Percentiles rank a stretch among this genome's conserved stretches.
phyloP scores from a whole-genome alignment of 768 basidiomycete species.

The Leccinellum albellum region DNA sequence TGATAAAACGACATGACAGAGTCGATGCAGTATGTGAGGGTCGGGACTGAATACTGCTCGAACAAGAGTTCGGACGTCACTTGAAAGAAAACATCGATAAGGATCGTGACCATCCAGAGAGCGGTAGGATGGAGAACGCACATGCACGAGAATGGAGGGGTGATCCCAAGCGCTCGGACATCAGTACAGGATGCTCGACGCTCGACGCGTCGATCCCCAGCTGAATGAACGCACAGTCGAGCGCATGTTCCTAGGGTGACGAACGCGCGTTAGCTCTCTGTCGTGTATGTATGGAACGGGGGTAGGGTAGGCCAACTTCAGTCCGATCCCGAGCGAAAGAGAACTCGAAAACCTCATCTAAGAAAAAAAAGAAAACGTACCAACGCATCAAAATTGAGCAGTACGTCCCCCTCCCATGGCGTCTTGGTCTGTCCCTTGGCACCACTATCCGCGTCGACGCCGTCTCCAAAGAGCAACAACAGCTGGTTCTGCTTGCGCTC shows the following conservation, averaged over 20 bases:
- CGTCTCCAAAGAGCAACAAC: constrained; percentile 84
- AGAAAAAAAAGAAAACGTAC: constrained; percentile 45
- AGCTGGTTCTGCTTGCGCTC: constrained; percentile 82
- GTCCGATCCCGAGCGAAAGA: too few species aligned
- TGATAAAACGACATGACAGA: constrained; percentile 90
- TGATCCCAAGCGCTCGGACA: constrained; percentile 89
- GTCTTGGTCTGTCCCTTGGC: constrained; percentile 73
- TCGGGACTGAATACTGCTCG: constrained; percentile 85
- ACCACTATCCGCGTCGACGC: constrained; percentile 81
- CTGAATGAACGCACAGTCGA: constrained; percentile 88
- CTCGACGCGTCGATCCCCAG: constrained; percentile 75
- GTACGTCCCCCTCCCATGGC: constrained; percentile 92
- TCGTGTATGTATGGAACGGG: too few species aligned
- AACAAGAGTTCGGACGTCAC: constrained; percentile 97
- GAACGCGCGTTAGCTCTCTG: neutral
- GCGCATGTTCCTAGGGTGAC: constrained; percentile 78
- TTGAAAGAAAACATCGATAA: constrained; percentile 27
- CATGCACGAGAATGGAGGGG: constrained; percentile 84
- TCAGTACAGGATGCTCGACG: constrained; percentile 84
- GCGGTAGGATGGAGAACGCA: constrained; percentile 38
- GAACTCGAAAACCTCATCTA: neutral
- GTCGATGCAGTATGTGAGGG: constrained; percentile 84
- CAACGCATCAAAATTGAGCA: constrained; percentile 89
- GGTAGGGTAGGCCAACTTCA: too few species aligned
- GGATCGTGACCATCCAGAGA: neutral